These are phyloP conservation scores for Vitis vinifera DNA, from an alignment of 164 flowering plant genomes.

Conservation along the genomic window ASM3070453v1 NC_081806.1:4400501-4401000, in stretches of 20 bases:
- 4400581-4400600: slow-evolving; percentile 74
- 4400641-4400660: slow-evolving; percentile 54
- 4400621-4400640: slow-evolving; percentile 81
- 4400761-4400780: slow-evolving; percentile 21
- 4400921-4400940: background rate
- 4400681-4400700: slow-evolving; percentile 5
- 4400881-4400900: background rate
- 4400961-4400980: slow-evolving; percentile 5
- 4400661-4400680: background rate
- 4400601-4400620: slow-evolving; percentile 81
- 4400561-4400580: slow-evolving; percentile 59
- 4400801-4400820: slow-evolving; percentile 32
- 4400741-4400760: slow-evolving; percentile 13
- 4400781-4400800: slow-evolving; percentile 25
- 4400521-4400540: slow-evolving; percentile 30
- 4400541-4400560: slow-evolving; percentile 37
- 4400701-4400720: slow-evolving; percentile 42
- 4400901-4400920: background rate
- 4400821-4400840: slow-evolving; percentile 6
- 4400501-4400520: slow-evolving; percentile 74
- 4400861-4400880: background rate
- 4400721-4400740: slow-evolving; percentile 29
- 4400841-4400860: slow-evolving; percentile 5
- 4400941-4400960: background rate
- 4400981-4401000: slow-evolving; percentile 3